A percentile compares a stretch with the other conserved stretches of the same genome.
Evolutionary conservation across 2,329 filamentous ascomycete species (phyloP).

Genomic region (Nemania sp.): DNA sequence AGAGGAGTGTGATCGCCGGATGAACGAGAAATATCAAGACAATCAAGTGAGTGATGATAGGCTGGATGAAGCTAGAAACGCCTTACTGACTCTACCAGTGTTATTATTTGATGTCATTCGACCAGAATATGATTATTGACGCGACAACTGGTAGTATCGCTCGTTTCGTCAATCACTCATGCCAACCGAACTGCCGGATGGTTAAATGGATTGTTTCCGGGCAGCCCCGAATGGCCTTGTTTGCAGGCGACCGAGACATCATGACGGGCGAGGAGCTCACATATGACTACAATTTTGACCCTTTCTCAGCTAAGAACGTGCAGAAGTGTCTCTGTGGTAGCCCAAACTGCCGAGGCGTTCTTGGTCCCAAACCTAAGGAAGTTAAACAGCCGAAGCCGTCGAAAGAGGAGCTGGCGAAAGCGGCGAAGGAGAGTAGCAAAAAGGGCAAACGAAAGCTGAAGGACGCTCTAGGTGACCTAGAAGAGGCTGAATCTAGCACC

Average conservation of each 20-base stretch:
- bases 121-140: constrained; percentile 98
- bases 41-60: constrained; percentile 75
- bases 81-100: constrained; percentile 67
- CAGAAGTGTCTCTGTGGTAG: constrained; percentile 74
- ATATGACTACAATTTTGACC: constrained; percentile 86
- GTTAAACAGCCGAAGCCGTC: constrained; percentile 60
- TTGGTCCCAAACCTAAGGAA: constrained; percentile 71
- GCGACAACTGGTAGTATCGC: constrained; percentile 95
- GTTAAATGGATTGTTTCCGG: constrained; percentile 97
- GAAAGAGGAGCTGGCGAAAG: constrained; percentile 57
- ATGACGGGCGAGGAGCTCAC: constrained; percentile 96
- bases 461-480: constrained; percentile 61
- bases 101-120: constrained; percentile 98
- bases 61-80: constrained; percentile 24
- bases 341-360: constrained; percentile 72
- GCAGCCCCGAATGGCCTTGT: constrained; percentile 95
- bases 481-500: constrained; percentile 44
- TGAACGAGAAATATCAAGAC: constrained; percentile 93
- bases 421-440: constrained; percentile 54
- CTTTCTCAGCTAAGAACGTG: constrained; percentile 76
- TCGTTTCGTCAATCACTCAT: constrained; percentile 98
- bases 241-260: constrained; percentile 89
- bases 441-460: constrained; percentile 68
- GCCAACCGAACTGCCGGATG: constrained; percentile 96
- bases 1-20: constrained; percentile 89